Percentiles rank a stretch among this genome's conserved stretches.
phyloP scores from a whole-genome alignment of 805 yeast species.

The Kockiozyma suomiensis region DNA sequence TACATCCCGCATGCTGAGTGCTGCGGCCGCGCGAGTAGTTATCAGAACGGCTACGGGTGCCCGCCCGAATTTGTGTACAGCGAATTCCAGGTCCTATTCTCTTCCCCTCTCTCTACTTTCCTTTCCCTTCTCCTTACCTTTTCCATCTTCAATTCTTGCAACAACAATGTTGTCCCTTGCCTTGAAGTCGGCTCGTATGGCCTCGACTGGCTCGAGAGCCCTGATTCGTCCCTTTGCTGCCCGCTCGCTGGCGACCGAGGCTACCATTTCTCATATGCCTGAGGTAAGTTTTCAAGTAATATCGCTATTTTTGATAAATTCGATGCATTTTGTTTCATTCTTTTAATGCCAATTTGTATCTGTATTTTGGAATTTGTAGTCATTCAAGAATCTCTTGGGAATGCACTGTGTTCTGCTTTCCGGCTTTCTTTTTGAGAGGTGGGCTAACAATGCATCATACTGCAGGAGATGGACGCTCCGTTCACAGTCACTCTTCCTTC shows the following conservation, averaged over 20 bases:
- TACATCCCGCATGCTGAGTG: slow-evolving; percentile 9
- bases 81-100: background rate
- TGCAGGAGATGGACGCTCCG: slow-evolving; percentile 28
- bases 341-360: no score
- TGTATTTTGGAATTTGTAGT: no score
- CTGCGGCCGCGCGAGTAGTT: slow-evolving; percentile 9
- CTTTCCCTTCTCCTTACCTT: background rate
- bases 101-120: background rate
- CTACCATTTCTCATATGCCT: slow-evolving; percentile 20
- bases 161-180: slow-evolving; percentile 12
- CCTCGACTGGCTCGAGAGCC: slow-evolving; percentile 27
- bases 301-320: no score
- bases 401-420: no score
- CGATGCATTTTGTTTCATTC: no score
- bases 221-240: slow-evolving; percentile 18
- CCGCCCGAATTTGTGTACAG: no score
- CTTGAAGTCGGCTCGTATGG: slow-evolving; percentile 18
- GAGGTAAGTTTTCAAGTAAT: slow-evolving; percentile 13
- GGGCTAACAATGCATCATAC: no score
- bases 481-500: slow-evolving; percentile 60
- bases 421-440: no score
- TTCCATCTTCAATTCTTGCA: background rate
- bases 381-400: no score
- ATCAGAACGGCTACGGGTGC: slow-evolving; percentile 10
- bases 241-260: slow-evolving; percentile 30